Evolutionary conservation across 495 filamentous ascomycete species (phyloP).

Genomic region (Alectoria sarmentosa): DNA sequence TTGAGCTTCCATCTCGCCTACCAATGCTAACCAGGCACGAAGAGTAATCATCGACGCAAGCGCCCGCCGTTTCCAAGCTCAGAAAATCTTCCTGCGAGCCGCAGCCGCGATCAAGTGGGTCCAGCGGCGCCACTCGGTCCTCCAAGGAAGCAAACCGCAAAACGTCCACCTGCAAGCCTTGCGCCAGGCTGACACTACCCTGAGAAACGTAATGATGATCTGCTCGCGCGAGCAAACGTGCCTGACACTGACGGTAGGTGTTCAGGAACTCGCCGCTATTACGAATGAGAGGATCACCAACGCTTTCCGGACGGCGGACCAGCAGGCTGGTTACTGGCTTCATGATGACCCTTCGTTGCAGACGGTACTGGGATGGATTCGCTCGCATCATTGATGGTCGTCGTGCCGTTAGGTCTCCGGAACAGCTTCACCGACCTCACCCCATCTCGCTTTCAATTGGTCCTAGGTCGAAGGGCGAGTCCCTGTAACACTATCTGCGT

Average conservation of each 20-base stretch:
- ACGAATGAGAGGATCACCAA: constrained; percentile 60
- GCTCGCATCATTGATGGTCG: constrained; percentile 29
- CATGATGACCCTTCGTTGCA: constrained; percentile 57
- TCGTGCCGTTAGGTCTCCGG: not conserved
- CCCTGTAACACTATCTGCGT: not conserved
- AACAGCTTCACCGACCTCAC: not conserved
- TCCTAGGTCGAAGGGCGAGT: not conserved
- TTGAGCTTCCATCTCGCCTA: not conserved
- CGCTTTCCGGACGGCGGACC: constrained; percentile 57
- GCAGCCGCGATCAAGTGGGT: constrained; percentile 75
- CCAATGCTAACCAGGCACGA: not conserved
- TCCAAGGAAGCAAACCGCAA: constrained; percentile 57
- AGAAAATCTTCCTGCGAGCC: constrained; percentile 76
- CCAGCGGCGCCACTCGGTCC: constrained; percentile 58
- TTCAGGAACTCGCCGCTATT: constrained; percentile 59
- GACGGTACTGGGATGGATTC: constrained; percentile 41
- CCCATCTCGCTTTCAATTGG: not conserved
- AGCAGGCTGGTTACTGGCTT: constrained; percentile 64
- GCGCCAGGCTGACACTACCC: constrained; percentile 48
- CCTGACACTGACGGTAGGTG: constrained; percentile 10
- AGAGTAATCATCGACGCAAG: constrained; percentile 64
- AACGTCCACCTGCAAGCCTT: constrained; percentile 51
- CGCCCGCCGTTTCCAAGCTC: constrained; percentile 73
- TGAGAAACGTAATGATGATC: constrained; percentile 48
- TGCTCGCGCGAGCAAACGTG: not conserved